Percentiles rank a stretch among this genome's conserved stretches.
Evolutionary conservation across 78 protist genomes (phyloP).

Genomic region (Protostelium mycophagum): DNA sequence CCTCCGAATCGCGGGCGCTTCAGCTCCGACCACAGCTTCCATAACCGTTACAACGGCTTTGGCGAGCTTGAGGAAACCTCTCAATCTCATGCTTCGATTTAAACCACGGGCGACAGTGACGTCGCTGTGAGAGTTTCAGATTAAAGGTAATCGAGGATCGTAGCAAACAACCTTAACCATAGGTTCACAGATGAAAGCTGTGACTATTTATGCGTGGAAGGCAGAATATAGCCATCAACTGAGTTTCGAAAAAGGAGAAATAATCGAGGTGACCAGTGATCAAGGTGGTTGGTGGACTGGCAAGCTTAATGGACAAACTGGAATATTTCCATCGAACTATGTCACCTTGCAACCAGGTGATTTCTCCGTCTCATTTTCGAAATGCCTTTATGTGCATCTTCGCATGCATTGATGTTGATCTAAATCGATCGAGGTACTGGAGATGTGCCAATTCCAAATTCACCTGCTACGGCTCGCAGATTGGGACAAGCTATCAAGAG

Average conservation of each 20-base stretch:
- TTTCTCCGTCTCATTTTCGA: neutral
- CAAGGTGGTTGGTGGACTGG: neutral
- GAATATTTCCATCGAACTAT: neutral
- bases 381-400: neutral
- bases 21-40: too few species aligned
- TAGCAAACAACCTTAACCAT: too few species aligned
- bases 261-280: neutral
- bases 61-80: too few species aligned
- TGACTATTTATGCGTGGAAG: neutral
- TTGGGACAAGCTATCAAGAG: neutral
- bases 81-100: too few species aligned
- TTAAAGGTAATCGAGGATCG: too few species aligned
- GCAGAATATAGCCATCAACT: neutral
- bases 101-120: too few species aligned
- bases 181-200: neutral
- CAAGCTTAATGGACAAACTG: neutral
- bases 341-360: neutral
- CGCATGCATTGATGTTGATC: neutral
- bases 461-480: neutral
- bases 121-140: too few species aligned
- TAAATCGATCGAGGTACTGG: neutral
- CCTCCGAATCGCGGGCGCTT: too few species aligned
- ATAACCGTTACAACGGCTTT: too few species aligned
- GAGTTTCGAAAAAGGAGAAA: neutral
- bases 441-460: neutral